Conservation (phyloP, 768 basidiomycete genomes). For the Imleria badia region DNA sequence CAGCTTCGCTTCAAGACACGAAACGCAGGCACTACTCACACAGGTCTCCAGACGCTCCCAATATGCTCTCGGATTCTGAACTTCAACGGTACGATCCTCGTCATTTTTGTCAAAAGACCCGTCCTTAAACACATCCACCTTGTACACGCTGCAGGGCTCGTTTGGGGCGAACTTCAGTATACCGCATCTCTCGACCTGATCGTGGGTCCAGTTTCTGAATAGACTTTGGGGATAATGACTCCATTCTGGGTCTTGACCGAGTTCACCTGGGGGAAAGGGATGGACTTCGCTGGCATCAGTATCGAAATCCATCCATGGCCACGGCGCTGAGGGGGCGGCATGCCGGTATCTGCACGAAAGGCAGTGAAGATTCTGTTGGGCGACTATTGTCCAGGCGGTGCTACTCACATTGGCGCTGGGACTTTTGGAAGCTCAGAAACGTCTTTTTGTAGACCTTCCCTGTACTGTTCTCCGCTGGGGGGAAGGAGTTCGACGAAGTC, state of each 20-base stretch:
- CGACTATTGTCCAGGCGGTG: neutral
- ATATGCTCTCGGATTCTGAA: conserved; percentile 26
- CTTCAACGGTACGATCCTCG: neutral
- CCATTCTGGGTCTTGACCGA: conserved; percentile 21
- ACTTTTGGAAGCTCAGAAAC: conserved; percentile 17
- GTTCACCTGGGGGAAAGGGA: conserved; percentile 13
- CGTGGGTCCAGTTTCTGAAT: conserved; percentile 37
- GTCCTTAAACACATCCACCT: conserved; percentile 20
- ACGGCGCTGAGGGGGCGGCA: conserved; percentile 41
- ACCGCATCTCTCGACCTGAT: conserved; percentile 30
- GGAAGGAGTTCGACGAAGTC: conserved; percentile 7
- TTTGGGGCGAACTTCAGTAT: conserved; percentile 18
- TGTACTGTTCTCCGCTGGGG: neutral
- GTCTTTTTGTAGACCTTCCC: conserved; percentile 8
- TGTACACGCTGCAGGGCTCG: conserved; percentile 21
- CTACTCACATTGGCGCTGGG: conserved; percentile 29
- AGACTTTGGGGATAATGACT: conserved; percentile 29
- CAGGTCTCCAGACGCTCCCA: conserved; percentile 29
- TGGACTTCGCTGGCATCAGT: conserved; percentile 20
- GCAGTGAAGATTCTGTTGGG: neutral
- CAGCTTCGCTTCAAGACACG: neutral
- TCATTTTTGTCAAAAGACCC: conserved; percentile 18
- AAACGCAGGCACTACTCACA: conserved; percentile 30
- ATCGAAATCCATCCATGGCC: conserved; percentile 43
- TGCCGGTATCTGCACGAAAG: conserved; percentile 33